Conservation (phyloP, 2,329 filamentous ascomycete species). For the Aspergillus pseudotamarii region DNA sequence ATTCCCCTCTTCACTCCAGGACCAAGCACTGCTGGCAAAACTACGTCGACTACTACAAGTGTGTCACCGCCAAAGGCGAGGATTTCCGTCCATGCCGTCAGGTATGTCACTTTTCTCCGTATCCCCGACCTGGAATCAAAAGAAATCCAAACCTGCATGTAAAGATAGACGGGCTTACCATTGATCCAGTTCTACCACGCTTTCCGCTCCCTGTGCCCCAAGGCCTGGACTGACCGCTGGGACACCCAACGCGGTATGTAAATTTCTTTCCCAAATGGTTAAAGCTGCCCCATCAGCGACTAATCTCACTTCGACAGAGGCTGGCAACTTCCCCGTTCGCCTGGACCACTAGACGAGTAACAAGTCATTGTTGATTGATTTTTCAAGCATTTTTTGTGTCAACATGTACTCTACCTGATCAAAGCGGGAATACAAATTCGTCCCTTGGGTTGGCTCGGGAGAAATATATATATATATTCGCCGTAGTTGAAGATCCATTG, state of each 20-base stretch:
- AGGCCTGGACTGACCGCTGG: constrained; percentile 91
- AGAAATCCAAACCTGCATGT: not conserved
- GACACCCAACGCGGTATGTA: constrained; percentile 91
- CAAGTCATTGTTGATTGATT: constrained; percentile 29
- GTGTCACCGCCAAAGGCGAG: constrained; percentile 96
- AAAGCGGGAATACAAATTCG: constrained; percentile 34
- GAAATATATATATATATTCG: constrained; percentile 37
- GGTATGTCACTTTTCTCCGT: constrained; percentile 55
- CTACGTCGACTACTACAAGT: constrained; percentile 99
- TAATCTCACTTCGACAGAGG: constrained; percentile 42
- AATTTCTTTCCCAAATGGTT: not conserved
- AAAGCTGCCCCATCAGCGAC: constrained; percentile 10
- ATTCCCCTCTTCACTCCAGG: constrained; percentile 34
- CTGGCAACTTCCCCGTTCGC: constrained; percentile 58
- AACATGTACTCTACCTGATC: constrained; percentile 45
- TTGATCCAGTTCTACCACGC: constrained; percentile 81
- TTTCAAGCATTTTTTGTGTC: constrained; percentile 35
- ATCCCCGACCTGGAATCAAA: not conserved
- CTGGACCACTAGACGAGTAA: constrained; percentile 48
- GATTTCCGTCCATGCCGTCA: constrained; percentile 96
- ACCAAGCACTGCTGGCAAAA: constrained; percentile 99
- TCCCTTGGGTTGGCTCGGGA: constrained; percentile 23
- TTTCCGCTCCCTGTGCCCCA: constrained; percentile 97
- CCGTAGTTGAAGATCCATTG: constrained; percentile 25
- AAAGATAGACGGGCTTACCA: not conserved